Base-by-base conservation (phyloP, 371 early-diverging fungal genomes). In the Rhizopus microsporus region DNA sequence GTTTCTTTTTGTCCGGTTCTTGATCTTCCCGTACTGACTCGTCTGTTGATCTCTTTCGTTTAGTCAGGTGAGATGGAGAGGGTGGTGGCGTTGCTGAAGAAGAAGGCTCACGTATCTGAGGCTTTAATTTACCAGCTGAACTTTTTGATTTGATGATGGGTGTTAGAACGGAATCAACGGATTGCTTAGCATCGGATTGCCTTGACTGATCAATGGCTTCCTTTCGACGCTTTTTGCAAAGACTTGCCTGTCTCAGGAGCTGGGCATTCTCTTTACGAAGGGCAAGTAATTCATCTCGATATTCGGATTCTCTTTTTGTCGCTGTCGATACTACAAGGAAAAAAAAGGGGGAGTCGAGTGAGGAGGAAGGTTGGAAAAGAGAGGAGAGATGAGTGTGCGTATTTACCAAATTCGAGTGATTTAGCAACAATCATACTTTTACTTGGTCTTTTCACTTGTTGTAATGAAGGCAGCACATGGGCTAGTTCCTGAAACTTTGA, bases 401-500 rank as follows among this genome's bases (percentile, higher is more conserved):
- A 38, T 53, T 54, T 74, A 77, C 77, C 78, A 69, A 72, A 87
- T 13, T 87, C 88, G 30, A 88, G 78, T n/a, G 88, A 84, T 69
- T 87, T 86, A 38, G 85, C 73, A 32, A 90, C 90, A 65, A 92
- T 91, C 65, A 85, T 84, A 34, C 88, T 84, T 59, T 92, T 92
- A 56, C 88, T 87, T 15, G 92, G 92, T 50, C 88, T 78, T 44
- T 87, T 81, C 39, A 89, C 84, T 44, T 86, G 75, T 54, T 76
- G 78, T n/a, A 91, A 82, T n/a, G 88, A 73, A 47, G 91, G 92
- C 17, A 92, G 62, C 15, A 86, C 83, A 65, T 84, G 82, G 12
- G 92, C 92, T 32, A 92, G 75, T 40, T 92, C 89, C 69, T 88
- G 89, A 65, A 92, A 90, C 56, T 86, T 85, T 35, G 72, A 71